Evolutionary conservation across 495 filamentous ascomycete genomes (phyloP), one percentile per base, ranked within the genome.

Genomic region (Lasiosphaeria ovina): DNA sequence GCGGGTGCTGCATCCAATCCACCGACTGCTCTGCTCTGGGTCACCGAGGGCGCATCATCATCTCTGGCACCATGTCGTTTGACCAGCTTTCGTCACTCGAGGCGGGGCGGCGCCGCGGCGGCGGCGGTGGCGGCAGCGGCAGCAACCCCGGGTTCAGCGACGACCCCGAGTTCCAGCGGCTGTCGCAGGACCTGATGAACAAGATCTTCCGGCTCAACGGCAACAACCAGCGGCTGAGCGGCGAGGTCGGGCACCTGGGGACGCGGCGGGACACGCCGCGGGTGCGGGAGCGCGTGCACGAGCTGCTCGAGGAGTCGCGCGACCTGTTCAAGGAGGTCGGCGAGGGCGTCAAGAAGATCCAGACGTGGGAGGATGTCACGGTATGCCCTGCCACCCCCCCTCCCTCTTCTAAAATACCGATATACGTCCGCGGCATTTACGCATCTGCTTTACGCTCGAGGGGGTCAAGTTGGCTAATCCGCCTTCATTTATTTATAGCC

Each of bases 191-290:
- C 31, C 84, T 98, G 53, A 93, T 88, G 66, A 87, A 90, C 67
- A 87, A 92, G 73, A 81, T 99, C 32, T 96, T 97, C 73, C 83
- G 81, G 33, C 82, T 99, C 56, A 96, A 92, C 24, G 86, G 87
- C 47, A 95, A 94, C 71, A 91, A 96, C 65, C 85, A 89, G 58
- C 85, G 85, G 35, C 79, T 99, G 6, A 88, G 83, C 45, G 85
- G 85, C 59, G 89, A 99, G 68, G 83, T 99, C 57, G 83, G 83
- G 12, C 83, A 93, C 31, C 82, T 98, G 9, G 95, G 94, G 32
- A 97, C 92, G 7, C 89, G 87, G 72, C 86, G 90, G 9, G 94
- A 99, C 70, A 97, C 91, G 3, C 92, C 93, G 51, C 84, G 90
- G 45, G 89, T 96, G 52, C 87, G 95, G 50, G 92, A 97, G 75